Conservation (phyloP, 768 basidiomycete species). For the Sporobolomyces pararoseus region DNA sequence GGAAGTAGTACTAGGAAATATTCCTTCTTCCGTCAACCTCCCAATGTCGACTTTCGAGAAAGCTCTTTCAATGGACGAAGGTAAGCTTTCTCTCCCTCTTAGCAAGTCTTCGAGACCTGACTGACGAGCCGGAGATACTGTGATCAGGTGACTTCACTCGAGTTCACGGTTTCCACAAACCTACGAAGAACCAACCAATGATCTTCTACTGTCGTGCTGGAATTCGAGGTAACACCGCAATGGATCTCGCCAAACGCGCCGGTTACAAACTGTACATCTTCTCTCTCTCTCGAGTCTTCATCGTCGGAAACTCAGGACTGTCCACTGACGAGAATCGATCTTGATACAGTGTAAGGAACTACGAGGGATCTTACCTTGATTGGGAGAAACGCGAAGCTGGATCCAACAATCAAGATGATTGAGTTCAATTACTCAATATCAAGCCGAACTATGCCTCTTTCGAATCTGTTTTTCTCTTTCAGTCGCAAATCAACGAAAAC, state of each 20-base stretch:
- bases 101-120: not conserved
- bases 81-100: constrained; percentile 21
- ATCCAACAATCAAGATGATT: constrained; percentile 45
- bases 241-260: constrained; percentile 73
- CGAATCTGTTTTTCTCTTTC: too few species aligned
- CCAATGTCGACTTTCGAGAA: constrained; percentile 73
- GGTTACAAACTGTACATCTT: constrained; percentile 70
- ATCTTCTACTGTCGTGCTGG: constrained; percentile 90
- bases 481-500: too few species aligned
- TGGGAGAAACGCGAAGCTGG: constrained; percentile 60
- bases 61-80: constrained; percentile 59
- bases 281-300: not conserved
- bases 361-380: constrained; percentile 82
- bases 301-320: too few species aligned
- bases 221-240: constrained; percentile 71
- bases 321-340: too few species aligned
- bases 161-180: constrained; percentile 71
- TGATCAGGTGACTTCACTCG: constrained; percentile 57
- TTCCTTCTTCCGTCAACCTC: constrained; percentile 85
- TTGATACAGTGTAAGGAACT: constrained; percentile 59
- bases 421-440: constrained; percentile 6
- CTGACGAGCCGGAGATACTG: not conserved
- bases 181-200: constrained; percentile 65
- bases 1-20: constrained; percentile 85
- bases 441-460: too few species aligned